Evolutionary conservation across 2,329 filamentous ascomycete species (phyloP).

Genomic region (Cladosporium cucumerinum): DNA sequence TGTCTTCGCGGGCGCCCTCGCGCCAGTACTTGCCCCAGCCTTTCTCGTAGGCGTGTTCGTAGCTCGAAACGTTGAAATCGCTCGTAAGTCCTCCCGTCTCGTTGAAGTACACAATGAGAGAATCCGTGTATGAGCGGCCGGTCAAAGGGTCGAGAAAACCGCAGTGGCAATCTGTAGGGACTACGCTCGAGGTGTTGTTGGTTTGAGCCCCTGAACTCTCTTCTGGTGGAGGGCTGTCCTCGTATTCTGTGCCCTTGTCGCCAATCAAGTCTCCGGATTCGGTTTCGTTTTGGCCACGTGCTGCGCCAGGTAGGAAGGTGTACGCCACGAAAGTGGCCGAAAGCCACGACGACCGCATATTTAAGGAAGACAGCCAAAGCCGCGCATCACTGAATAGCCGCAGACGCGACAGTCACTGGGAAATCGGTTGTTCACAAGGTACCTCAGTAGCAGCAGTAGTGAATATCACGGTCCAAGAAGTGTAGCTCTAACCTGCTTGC

Average conservation of each 20-base stretch:
- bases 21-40: constrained; percentile 47
- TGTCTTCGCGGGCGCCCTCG: constrained; percentile 41
- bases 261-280: neutral
- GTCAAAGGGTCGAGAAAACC: constrained; percentile 44
- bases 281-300: constrained; percentile 14
- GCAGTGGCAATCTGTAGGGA: constrained; percentile 40
- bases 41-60: constrained; percentile 44
- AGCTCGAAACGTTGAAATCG: constrained; percentile 41
- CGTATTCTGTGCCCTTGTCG: neutral
- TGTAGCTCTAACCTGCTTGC: neutral
- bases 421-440: neutral
- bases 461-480: neutral
- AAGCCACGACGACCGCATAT: constrained; percentile 11
- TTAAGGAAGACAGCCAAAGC: neutral
- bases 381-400: neutral
- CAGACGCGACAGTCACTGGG: neutral
- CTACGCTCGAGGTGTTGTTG: neutral
- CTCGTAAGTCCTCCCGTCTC: constrained; percentile 38
- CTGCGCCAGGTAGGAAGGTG: neutral
- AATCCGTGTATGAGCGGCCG: constrained; percentile 45
- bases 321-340: constrained; percentile 1
- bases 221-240: neutral
- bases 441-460: neutral
- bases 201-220: neutral
- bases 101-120: constrained; percentile 51